Base-by-base conservation (phyloP, 2,329 filamentous ascomycete genomes). In the Aspergillus sergii region DNA sequence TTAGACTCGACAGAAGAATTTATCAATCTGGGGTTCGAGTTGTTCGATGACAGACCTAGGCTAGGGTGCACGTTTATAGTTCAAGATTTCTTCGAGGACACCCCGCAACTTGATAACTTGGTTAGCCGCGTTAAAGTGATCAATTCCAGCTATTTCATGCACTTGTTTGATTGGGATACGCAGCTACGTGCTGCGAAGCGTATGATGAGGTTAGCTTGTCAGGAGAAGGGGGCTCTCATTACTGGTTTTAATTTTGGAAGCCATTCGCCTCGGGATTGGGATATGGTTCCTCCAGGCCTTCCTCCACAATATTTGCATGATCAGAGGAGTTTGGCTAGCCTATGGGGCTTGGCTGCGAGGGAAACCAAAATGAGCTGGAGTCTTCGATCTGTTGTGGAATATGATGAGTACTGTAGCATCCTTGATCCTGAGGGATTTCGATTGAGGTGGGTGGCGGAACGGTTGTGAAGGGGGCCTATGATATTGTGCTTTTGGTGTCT, bases 11-110 rank as follows among this genome's bases (percentile, higher is more conserved):
- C 36, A 6, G 21, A 45, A 26, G 50, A 56, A 9, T 59, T 53
- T 16, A 56, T 61, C 45, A n/a, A 58, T 1, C 36, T 64, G 1
- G 62, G 62, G 9, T 64, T 55, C 51, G 48, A 62, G 12, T 32
- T 64, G 14, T 62, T 64, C 39, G 12, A 34, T 6, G 62, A 64
- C 14, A n/a, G 19, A 41, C 7, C 14, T 19, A 56, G n/a, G 4
- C 32, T 41, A 14, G 21, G 3, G 10, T 9, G n/a, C 6, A 43
- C 3, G 21, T 56, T 56, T 32, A 16, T 56, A 11, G 23, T 56
- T 14, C 34, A 41, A n/a, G 21, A 41, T 26, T 56, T 56, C 34
- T 57, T 57, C 36, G 11, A 14, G 16, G 54, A 57, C 11, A 57
- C 54, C 19, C 54, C 34, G 10, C 36, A 30, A n/a, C 36, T 57